phyloP scores from a whole-genome alignment of 2,329 filamentous ascomycete species.

The Calonectria naviculata region DNA sequence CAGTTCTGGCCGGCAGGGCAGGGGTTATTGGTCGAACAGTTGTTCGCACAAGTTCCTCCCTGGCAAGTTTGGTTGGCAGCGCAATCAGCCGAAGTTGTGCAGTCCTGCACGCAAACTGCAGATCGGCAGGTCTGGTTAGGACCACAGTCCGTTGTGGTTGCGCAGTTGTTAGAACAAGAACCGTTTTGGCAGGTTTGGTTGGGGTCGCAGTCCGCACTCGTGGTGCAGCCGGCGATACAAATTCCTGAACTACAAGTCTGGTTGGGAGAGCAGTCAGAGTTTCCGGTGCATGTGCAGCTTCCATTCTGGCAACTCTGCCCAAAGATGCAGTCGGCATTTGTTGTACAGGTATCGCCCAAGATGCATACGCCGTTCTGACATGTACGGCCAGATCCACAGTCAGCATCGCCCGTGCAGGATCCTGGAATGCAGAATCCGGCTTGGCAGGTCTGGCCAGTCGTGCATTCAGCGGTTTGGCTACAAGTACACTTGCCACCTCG shows the following conservation, averaged over 20 bases:
- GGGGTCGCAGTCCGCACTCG: constrained; percentile 3
- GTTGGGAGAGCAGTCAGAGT: neutral
- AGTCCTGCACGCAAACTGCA: neutral
- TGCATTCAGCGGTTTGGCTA: neutral
- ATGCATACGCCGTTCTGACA: constrained; percentile 1
- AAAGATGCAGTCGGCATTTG: neutral
- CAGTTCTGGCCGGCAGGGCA: neutral
- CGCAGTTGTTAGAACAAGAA: neutral
- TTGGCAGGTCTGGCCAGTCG: neutral
- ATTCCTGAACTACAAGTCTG: constrained; percentile 12
- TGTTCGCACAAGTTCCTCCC: neutral
- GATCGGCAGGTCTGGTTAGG: neutral
- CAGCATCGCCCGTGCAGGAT: neutral
- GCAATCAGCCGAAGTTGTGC: neutral
- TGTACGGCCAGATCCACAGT: constrained; percentile 3
- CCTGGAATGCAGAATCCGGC: neutral
- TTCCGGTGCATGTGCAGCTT: neutral
- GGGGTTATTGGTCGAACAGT: neutral
- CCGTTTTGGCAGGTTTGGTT: constrained; percentile 1
- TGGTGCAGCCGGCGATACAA: constrained; percentile 17
- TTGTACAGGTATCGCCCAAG: neutral
- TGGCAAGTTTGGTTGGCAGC: neutral
- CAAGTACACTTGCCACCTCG: neutral
- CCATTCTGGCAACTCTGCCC: constrained; percentile 8
- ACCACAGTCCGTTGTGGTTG: neutral